Percentiles rank a stretch among this genome's conserved stretches.
Conservation (phyloP, 345 rosid species). For the Cochlearia excelsa region DNA sequence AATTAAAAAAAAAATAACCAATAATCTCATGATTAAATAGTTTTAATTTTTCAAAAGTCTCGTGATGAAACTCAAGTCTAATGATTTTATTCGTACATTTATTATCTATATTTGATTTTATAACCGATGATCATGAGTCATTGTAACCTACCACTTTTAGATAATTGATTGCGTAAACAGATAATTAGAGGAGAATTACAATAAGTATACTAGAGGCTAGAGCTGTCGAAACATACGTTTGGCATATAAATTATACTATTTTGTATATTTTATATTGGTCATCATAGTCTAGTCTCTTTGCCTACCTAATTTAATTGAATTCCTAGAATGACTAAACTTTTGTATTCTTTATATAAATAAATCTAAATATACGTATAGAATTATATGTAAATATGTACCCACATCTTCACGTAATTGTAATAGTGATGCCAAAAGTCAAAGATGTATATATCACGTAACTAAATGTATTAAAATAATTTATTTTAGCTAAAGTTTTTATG, state of each 20-base stretch:
- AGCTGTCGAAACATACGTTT: constrained; percentile 24
- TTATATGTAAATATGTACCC: too few species aligned
- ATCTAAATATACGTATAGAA: too few species aligned
- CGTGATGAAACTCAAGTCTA: neutral
- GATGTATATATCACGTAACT: too few species aligned
- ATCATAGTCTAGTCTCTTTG: constrained; percentile 3
- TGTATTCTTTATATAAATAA: too few species aligned
- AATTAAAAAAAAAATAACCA: neutral
- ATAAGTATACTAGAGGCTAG: neutral
- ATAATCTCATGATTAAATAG: neutral
- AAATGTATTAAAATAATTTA: too few species aligned
- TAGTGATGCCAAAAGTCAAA: too few species aligned
- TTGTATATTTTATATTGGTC: constrained; percentile 4
- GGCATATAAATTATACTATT: neutral
- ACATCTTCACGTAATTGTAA: too few species aligned
- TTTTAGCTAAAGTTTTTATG: too few species aligned
- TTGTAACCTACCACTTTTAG: constrained; percentile 8
- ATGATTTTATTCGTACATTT: constrained; percentile 23
- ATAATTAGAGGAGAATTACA: neutral
- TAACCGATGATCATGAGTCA: constrained; percentile 20
- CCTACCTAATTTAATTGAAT: constrained; percentile 1
- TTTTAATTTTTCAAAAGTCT: neutral
- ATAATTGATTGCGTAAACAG: constrained; percentile 18
- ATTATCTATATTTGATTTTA: neutral
- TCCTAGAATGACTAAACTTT: too few species aligned